Base-by-base conservation (phyloP, 495 filamentous ascomycete species). In the Trichoderma reesei region DNA sequence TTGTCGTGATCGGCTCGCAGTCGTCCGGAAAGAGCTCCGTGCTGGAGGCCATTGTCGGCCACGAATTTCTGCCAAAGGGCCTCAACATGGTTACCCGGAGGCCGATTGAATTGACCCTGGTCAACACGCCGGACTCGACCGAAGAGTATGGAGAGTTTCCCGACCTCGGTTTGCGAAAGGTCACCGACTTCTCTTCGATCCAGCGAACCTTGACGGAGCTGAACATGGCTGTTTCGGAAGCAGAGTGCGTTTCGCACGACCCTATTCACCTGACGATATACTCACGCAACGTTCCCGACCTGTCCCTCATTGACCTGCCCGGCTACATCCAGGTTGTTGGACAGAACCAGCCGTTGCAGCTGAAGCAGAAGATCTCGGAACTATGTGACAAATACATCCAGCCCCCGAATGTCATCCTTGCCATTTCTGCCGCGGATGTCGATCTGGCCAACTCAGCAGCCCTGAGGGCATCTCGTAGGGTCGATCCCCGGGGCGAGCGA, bases 381-480 rank as follows among this genome's bases (percentile, higher is more conserved):
- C 86, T 99, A 33, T 99, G 94, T 70, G 95, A 99, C 72, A 97
- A 94, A 79, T 99, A 98, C 70, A 98, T 99, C 64, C 90, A 95
- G 72, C 76, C 92, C 6, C 94, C 94, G 5, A 99, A 99, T 70
- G 87, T 99, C 66, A 96, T 99, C 65, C 78, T 99, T 41, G 94
- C 94, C 9, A 98, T 99, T 66, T 99, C 94, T 5, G 94, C 95
- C 7, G 94, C 94, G 37, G 95, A 98, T 76, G 92, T 97, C 41
- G 94, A 99, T 78, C 74, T 99, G 34, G 94, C 94, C 5, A 99
- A 99, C 71, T 98, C 94, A 3, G 93, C 94, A 4, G 92, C 94
- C 11, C 78, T 99, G 36, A 82, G 93, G 64, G 91, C 94, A 34
- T 96, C 92, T 71, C 83, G 95, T 63, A 82, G 91, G 64, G 92